phyloP scores from a whole-genome alignment of 257 asterid species.

The Echites panduratus region DNA sequence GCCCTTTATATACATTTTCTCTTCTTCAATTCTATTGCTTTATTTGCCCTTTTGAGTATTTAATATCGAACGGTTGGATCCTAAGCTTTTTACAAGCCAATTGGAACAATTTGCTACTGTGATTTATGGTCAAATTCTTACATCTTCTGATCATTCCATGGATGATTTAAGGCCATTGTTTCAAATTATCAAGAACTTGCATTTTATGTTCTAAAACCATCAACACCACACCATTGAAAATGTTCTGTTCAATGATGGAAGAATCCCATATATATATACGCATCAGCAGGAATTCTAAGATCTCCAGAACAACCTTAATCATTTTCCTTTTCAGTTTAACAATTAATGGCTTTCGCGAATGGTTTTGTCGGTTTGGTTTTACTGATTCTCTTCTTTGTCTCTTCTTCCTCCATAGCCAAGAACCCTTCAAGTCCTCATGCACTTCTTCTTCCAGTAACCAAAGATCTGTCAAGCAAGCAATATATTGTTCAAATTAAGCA shows the following conservation, averaged over 20 bases:
- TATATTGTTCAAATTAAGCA: conserved; percentile 13
- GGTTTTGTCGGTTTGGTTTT: neutral
- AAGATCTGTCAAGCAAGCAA: conserved; percentile 9
- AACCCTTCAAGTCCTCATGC: neutral
- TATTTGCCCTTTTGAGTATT: too few species aligned
- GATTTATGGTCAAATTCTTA: neutral
- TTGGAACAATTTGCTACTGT: neutral
- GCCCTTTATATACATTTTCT: too few species aligned
- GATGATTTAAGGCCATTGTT: neutral
- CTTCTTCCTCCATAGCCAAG: neutral
- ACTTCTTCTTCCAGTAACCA: conserved; percentile 8
- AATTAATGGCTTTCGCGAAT: neutral
- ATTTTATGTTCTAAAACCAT: neutral
- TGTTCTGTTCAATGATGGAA: neutral
- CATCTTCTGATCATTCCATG: neutral
- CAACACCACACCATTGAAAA: neutral
- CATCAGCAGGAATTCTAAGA: neutral
- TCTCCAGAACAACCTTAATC: neutral
- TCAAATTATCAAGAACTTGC: neutral
- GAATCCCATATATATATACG: neutral
- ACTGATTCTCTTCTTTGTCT: neutral
- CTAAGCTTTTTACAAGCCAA: neutral
- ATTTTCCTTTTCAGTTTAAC: neutral
- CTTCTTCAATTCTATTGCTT: too few species aligned
- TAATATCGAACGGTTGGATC: neutral